Evolutionary conservation across 139 green algal species (phyloP), one percentile per base, ranked within the genome.

Genomic region (Microglena sp.): DNA sequence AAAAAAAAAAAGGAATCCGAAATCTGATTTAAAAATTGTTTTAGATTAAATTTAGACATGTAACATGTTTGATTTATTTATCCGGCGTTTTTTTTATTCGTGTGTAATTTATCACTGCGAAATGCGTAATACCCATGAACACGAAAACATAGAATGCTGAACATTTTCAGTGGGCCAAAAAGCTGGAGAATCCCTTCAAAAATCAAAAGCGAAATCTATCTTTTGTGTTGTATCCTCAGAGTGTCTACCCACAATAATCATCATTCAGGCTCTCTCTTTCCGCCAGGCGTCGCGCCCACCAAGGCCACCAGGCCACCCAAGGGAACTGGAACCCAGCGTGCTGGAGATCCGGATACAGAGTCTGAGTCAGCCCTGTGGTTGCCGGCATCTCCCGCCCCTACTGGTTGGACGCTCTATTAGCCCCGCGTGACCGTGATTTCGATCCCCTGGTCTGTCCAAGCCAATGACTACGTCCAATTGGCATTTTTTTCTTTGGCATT

Each of bases 351-450:
- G 53, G 53, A 8, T 60, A 60, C 53, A 22, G 53, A 60, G 24
- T 60, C 18, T 18, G 27, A 22, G 27, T 22, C n/a, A 15, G 53
- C 53, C 53, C 53, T 64, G 15, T 64, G 56, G 56, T 31, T 57
- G n/a, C 91, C 67, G 91, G 87, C 87, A 90, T 86, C 32, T 64
- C 69, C 21, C 77, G 89, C 57, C 91, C 91, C 22, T 75, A 72
- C 11, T 95, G 89, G 85, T 78, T 97, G 59, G 90, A 97, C 66
- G 91, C 90, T 68, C n/a, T n/a, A n/a, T 82, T 74, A 30, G 78
- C 96, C 72, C 84, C 89, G 44, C 91, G 85, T 61, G 82, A 91
- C 77, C 71, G 80, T 62, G 89, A 87, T 68, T 96, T 96, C 66
- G 91, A 76, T 30, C 87, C 90, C 46, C 77, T 95, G 89, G 89